phyloP scores from a whole-genome alignment of 495 filamentous ascomycete species.

The Chaetomium cochliodes region DNA sequence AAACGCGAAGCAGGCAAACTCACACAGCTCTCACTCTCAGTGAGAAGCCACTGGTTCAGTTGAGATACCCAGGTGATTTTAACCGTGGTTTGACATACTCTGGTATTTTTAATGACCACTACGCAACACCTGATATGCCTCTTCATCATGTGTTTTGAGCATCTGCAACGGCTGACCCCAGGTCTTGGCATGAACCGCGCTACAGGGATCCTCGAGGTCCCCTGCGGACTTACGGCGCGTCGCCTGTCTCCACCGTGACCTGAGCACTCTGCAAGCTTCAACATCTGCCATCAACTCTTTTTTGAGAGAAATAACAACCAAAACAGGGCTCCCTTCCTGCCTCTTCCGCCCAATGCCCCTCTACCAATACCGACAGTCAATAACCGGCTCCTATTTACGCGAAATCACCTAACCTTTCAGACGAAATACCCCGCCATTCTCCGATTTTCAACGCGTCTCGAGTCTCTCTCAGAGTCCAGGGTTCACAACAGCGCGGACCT shows the following conservation, averaged over 20 bases:
- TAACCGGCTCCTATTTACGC: neutral
- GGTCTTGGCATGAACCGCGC: conserved; percentile 1
- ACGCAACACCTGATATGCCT: no score
- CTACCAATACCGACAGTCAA: neutral
- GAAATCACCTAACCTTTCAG: neutral
- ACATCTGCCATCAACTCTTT: neutral
- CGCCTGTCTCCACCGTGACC: conserved; percentile 6
- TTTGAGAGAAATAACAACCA: neutral
- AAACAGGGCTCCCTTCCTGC: neutral
- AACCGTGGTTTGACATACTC: no score
- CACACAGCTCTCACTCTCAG: neutral
- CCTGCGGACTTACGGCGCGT: conserved; percentile 6
- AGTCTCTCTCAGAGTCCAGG: conserved; percentile 1
- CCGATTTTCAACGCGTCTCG: conserved; percentile 20
- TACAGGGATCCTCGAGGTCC: conserved; percentile 3
- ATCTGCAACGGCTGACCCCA: neutral
- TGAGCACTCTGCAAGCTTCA: neutral
- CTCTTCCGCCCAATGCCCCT: conserved; percentile 3
- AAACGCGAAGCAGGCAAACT: neutral
- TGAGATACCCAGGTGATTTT: no score
- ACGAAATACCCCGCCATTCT: conserved; percentile 21
- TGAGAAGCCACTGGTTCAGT: no score
- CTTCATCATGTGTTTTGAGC: neutral
- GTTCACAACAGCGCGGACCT: conserved; percentile 3
- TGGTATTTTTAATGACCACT: no score